Conservation (phyloP, 2,329 filamentous ascomycete genomes). For the Xylariomycetidae sp. region DNA sequence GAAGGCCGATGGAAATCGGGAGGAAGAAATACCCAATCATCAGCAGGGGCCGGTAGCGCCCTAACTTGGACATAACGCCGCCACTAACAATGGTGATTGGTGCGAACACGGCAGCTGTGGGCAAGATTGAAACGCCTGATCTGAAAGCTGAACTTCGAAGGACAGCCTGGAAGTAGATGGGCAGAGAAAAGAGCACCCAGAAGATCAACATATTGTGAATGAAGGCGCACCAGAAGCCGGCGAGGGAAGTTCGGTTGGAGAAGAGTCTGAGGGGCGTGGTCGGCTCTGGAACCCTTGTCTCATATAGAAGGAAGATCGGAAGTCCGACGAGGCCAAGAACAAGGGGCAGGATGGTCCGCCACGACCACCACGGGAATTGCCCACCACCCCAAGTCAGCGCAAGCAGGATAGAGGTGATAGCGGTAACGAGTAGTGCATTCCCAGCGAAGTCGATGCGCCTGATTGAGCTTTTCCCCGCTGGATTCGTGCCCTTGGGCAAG, state of each 20-base stretch:
- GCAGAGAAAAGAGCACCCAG: constrained; percentile 31
- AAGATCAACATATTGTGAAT: constrained; percentile 28
- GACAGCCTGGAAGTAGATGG: constrained; percentile 37
- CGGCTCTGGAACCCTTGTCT: constrained; percentile 5
- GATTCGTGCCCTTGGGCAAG: too few relatives aligned
- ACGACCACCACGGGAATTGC: constrained; percentile 6
- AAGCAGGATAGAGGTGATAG: constrained; percentile 10
- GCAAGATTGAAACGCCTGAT: constrained; percentile 19
- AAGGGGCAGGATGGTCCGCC: constrained; percentile 2
- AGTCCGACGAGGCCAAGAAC: constrained; percentile 2
- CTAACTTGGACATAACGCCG: constrained; percentile 14
- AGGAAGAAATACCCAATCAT: constrained; percentile 19
- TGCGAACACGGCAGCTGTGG: constrained; percentile 13
- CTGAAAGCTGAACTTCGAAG: constrained; percentile 17
- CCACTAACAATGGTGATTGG: constrained; percentile 18
- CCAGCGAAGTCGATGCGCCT: constrained; percentile 12
- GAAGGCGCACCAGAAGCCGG: constrained; percentile 27
- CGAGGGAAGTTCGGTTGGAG: constrained; percentile 30
- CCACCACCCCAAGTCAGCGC: constrained; percentile 3
- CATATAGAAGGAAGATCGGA: neutral
- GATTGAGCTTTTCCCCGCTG: too few relatives aligned
- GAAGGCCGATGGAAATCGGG: constrained; percentile 28
- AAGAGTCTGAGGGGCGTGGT: constrained; percentile 40
- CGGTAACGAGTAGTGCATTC: constrained; percentile 12
- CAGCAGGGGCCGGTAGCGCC: constrained; percentile 11